Evolutionary conservation across 2,329 filamentous ascomycete genomes (phyloP).

Genomic region (Colletotrichum gloeosporioides): DNA sequence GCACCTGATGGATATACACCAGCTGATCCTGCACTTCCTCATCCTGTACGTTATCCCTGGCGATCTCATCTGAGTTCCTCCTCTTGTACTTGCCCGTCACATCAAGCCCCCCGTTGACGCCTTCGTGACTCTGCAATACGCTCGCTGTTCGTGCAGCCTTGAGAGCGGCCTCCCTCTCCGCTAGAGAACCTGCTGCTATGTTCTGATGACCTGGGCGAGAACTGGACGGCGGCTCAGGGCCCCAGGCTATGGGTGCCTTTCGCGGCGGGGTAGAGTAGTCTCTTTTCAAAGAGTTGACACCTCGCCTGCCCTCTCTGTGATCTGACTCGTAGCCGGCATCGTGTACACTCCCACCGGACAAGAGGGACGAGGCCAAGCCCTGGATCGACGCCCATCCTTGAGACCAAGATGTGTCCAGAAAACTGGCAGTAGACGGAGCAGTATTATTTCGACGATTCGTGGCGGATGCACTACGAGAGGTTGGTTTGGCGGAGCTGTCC

Average conservation of each 20-base stretch:
- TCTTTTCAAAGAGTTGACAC: conserved; percentile 9
- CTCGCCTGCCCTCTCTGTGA: conserved; percentile 9
- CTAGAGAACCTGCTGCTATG: conserved; percentile 59
- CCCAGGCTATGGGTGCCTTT: conserved; percentile 47
- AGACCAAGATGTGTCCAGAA: conserved; percentile 57
- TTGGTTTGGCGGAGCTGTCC: background rate
- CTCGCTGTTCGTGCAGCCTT: conserved; percentile 63
- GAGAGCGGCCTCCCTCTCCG: conserved; percentile 58
- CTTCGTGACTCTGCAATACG: conserved; percentile 65
- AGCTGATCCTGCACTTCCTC: conserved; percentile 76
- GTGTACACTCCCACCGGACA: conserved; percentile 37
- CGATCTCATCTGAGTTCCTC: conserved; percentile 70
- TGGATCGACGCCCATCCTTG: conserved; percentile 62
- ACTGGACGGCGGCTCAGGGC: conserved; percentile 50
- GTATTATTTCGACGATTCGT: conserved; percentile 22
- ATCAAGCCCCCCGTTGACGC: conserved; percentile 64
- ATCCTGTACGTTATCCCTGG: conserved; percentile 44
- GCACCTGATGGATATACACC: conserved; percentile 89
- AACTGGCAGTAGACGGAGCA: conserved; percentile 42
- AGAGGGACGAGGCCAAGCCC: conserved; percentile 54
- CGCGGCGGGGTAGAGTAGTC: conserved; percentile 19
- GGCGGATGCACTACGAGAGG: background rate
- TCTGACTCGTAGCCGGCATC: conserved; percentile 20
- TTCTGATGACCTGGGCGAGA: conserved; percentile 46
- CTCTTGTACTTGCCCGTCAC: conserved; percentile 65